Conservation (phyloP, 768 basidiomycete genomes). For the Naganishia kalamii region DNA sequence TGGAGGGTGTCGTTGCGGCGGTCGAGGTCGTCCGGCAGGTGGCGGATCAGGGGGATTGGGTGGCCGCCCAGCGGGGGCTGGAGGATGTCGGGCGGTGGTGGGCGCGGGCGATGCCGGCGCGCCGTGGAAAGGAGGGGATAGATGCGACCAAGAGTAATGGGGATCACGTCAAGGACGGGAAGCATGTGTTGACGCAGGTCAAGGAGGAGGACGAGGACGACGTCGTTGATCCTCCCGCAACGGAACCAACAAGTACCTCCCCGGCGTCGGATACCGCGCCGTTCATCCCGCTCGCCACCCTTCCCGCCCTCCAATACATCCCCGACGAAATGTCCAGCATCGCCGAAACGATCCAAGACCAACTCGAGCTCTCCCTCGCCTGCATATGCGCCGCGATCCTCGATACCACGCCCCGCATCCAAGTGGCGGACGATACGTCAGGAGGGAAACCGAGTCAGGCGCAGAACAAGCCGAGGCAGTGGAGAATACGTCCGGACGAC, state of each 20-base stretch:
- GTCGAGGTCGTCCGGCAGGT: slow-evolving; percentile 63
- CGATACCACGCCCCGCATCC: background rate
- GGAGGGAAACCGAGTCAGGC: background rate
- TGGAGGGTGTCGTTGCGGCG: slow-evolving; percentile 42
- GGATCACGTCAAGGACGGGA: background rate
- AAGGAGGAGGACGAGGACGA: slow-evolving; percentile 8
- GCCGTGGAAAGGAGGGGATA: background rate
- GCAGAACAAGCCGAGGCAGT: background rate
- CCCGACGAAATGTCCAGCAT: background rate
- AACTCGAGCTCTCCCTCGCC: slow-evolving; percentile 34
- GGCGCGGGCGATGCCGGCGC: background rate
- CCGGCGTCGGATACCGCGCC: slow-evolving; percentile 16
- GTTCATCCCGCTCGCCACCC: slow-evolving; percentile 27
- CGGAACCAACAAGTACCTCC: background rate
- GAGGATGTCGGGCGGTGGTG: slow-evolving; percentile 45
- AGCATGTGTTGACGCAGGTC: background rate
- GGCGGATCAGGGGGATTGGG: slow-evolving; percentile 82
- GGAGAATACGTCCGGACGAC: background rate
- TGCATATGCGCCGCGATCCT: slow-evolving; percentile 10
- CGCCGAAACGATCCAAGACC: slow-evolving; percentile 18
- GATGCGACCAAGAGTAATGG: background rate
- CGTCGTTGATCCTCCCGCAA: background rate
- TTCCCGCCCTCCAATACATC: slow-evolving; percentile 25
- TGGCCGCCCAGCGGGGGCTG: slow-evolving; percentile 61
- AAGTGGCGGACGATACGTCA: background rate